Evolutionary conservation across 495 filamentous ascomycete species (phyloP), one percentile per base, ranked within the genome.

Genomic region (Penicillium silybi): DNA sequence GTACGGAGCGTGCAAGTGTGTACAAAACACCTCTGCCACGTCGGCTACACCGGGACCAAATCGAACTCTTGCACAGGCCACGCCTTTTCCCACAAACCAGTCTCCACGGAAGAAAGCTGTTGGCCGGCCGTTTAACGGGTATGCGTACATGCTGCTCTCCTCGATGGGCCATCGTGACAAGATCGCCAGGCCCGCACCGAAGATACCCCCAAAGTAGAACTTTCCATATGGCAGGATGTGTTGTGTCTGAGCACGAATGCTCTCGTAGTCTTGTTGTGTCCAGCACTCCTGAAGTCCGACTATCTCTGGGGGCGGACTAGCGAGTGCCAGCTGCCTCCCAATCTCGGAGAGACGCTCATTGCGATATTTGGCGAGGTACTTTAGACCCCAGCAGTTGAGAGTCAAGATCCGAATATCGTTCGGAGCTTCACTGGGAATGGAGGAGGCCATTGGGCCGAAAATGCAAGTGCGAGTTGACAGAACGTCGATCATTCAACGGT

Each of bases 141-240:
- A 98, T 6, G 74, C 72, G 58, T 80, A 77, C 89, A 97, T 93
- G 62, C 73, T 81, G 69, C 86, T 92, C 71, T 95, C 89, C 55
- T 91, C 89, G 59, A 98, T 90, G n/a, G 92, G 93, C 90, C 89
- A 97, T 78, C 82, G 82, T 11, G 89, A 95, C n/a, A 98, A 75
- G 50, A 98, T 96, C 16, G 85, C 95, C 23, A 98, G 75, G 3
- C 93, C 93, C 34, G 85, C 88, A 22, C 93, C 92, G 59, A 96
- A 91, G 32, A 88, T 85, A 20, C 90, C 93, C 57, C 87, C 87
- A 59, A 84, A 80, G 75, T 96, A 98, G 74, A 92, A 96, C 68
- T 98, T 98, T 26, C 84, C 90, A 65, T 95, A 88, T 1, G 93
- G 93, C n/a, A 97, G 80, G 40, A 93, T 76, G 53, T 86, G 73